Percentiles rank a stretch among this genome's conserved stretches.
Evolutionary conservation across 768 basidiomycete species (phyloP).

Genomic region (Boletus fagicola): DNA sequence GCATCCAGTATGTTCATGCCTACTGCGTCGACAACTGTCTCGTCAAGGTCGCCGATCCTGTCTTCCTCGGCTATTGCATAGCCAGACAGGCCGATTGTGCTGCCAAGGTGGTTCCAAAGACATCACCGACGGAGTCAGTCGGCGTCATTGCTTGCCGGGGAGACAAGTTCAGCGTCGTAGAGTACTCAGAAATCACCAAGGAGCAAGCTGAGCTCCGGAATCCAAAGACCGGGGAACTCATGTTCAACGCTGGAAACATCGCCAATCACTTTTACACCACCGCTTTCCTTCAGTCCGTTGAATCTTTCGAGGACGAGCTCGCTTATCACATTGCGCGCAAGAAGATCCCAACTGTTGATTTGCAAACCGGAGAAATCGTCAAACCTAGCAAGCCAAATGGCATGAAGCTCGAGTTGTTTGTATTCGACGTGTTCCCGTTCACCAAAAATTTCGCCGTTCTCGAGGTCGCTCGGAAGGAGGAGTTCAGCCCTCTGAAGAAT

Average conservation of each 20-base stretch:
- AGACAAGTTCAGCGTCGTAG: conserved; percentile 87
- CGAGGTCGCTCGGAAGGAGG: conserved; percentile 83
- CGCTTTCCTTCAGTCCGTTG: conserved; percentile 72
- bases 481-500: conserved; percentile 98
- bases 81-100: conserved; percentile 85
- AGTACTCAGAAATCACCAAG: conserved; percentile 93
- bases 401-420: conserved; percentile 98
- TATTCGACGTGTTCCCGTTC: conserved; percentile 98
- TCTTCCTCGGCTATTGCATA: conserved; percentile 96
- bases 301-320: conserved; percentile 81
- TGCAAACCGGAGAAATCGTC: conserved; percentile 61
- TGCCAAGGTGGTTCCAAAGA: conserved; percentile 94
- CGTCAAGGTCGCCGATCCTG: conserved; percentile 93
- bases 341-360: conserved; percentile 86
- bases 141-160: conserved; percentile 88
- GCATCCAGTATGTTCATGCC: conserved; percentile 85
- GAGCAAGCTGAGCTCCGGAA: conserved; percentile 82
- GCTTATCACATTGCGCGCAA: conserved; percentile 98
- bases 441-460: conserved; percentile 80
- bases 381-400: conserved; percentile 93
- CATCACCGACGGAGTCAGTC: conserved; percentile 83
- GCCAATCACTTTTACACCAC: conserved; percentile 98
- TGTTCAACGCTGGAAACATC: conserved; percentile 95
- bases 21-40: conserved; percentile 99
- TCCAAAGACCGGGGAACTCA: conserved; percentile 66